Conservation (phyloP, 176 grass and related monocot species). For the Zoysia japonica region DNA sequence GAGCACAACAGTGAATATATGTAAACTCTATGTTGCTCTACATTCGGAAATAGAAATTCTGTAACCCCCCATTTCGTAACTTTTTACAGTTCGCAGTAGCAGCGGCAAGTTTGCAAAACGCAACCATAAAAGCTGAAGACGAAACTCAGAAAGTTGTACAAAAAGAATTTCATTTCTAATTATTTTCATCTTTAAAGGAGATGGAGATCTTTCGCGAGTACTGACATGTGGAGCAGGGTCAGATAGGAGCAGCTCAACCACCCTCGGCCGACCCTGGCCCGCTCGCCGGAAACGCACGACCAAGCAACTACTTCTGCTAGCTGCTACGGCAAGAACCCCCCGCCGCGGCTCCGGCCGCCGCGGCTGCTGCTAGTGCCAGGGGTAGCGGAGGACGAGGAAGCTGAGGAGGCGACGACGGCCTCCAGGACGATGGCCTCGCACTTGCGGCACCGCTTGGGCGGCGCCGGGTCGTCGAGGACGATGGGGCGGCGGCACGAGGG, state of each 20-base stretch:
- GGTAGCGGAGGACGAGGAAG: constrained; percentile 19
- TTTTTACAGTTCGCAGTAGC: background rate
- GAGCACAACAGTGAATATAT: too few relatives aligned
- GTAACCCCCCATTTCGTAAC: background rate
- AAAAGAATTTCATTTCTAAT: constrained; percentile 44
- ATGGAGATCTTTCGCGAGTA: constrained; percentile 24
- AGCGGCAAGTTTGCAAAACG: background rate
- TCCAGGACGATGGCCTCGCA: constrained; percentile 60
- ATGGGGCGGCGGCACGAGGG: constrained; percentile 73
- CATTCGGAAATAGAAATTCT: background rate
- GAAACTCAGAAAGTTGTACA: constrained; percentile 21
- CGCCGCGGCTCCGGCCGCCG: constrained; percentile 20
- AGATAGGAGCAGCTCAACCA: constrained; percentile 41
- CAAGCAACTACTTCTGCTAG: constrained; percentile 26
- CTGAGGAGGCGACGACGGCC: constrained; percentile 38
- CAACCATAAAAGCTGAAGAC: background rate
- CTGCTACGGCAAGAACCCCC: constrained; percentile 74
- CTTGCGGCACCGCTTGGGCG: constrained; percentile 60
- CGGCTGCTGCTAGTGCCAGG: background rate
- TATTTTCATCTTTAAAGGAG: constrained; percentile 47
- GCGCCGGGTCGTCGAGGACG: constrained; percentile 47
- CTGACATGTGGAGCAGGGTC: constrained; percentile 34
- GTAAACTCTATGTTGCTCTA: too few relatives aligned
- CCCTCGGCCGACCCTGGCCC: constrained; percentile 1
- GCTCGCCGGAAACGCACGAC: constrained; percentile 22